Evolutionary conservation across 2,329 filamentous ascomycete genomes (phyloP).

Genomic region (Cladosporium oxysporum): DNA sequence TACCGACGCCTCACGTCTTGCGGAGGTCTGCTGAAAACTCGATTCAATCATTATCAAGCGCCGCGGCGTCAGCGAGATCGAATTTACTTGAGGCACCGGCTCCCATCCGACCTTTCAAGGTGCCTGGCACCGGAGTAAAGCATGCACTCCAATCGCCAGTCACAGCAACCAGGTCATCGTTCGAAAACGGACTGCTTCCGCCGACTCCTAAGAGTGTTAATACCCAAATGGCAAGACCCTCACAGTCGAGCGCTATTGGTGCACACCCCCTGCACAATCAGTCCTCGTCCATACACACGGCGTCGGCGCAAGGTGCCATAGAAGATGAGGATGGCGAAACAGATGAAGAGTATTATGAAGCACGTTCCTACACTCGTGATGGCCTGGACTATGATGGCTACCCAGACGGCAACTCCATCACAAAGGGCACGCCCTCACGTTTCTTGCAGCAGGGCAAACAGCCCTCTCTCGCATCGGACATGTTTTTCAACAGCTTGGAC

Average conservation of each 20-base stretch:
- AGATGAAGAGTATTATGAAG: conserved; percentile 25
- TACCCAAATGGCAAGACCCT: conserved; percentile 37
- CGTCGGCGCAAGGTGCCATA: conserved; percentile 14
- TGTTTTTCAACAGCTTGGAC: conserved; percentile 29
- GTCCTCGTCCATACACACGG: conserved; percentile 22
- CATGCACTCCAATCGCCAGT: conserved; percentile 12
- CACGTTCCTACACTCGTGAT: conserved; percentile 24
- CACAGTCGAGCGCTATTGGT: conserved; percentile 32
- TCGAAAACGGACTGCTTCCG: conserved; percentile 34
- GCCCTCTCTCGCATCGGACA: conserved; percentile 21
- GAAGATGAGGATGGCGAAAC: conserved; percentile 12
- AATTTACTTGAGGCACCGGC: conserved; percentile 4
- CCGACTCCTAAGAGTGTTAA: conserved; percentile 39
- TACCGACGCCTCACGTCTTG: conserved; percentile 5
- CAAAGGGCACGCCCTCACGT: conserved; percentile 38
- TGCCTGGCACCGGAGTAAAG: neutral
- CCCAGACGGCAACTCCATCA: conserved; percentile 38
- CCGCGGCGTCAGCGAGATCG: conserved; percentile 22
- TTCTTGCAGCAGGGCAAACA: conserved; percentile 35
- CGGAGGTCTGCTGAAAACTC: conserved; percentile 20
- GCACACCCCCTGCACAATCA: conserved; percentile 29
- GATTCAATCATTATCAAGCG: conserved; percentile 29
- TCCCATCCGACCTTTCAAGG: neutral
- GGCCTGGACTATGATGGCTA: conserved; percentile 32
- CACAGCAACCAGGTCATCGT: conserved; percentile 29